Evolutionary conservation across 1,284 basidiomycete species (phyloP).

Genomic region (Sphaerobolus stellatus): DNA sequence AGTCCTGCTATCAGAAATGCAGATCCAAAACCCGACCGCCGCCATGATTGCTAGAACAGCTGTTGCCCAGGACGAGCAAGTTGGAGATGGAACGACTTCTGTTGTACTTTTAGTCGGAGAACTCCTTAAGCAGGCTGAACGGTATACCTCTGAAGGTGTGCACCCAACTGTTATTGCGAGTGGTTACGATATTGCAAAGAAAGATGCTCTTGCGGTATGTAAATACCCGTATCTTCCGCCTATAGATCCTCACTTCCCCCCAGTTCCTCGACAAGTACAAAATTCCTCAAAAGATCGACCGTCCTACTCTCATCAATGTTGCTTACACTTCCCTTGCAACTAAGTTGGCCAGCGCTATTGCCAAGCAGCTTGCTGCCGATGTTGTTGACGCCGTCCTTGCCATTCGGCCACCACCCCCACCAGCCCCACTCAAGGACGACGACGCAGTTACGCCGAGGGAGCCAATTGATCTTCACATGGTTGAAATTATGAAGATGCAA

Average conservation of each 20-base stretch:
- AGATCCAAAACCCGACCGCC: conserved; percentile 99
- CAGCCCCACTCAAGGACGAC: conserved; percentile 18
- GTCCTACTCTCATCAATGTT: conserved; percentile 88
- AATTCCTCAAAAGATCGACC: conserved; percentile 73
- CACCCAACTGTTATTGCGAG: conserved; percentile 96
- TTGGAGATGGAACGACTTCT: conserved; percentile 97
- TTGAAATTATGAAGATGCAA: conserved; percentile 99
- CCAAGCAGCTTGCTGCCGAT: conserved; percentile 87
- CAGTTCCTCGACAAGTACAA: conserved; percentile 95
- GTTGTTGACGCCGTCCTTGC: conserved; percentile 95
- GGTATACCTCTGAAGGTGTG: conserved; percentile 97
- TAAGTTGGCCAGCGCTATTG: conserved; percentile 83
- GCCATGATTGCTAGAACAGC: conserved; percentile 99
- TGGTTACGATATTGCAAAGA: conserved; percentile 97
- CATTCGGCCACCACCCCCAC: conserved; percentile 72
- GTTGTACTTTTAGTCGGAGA: conserved; percentile 98
- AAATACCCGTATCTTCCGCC: not conserved
- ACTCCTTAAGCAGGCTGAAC: conserved; percentile 95
- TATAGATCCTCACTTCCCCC: conserved; percentile 10
- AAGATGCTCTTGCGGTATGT: conserved; percentile 84
- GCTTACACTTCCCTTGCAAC: conserved; percentile 94
- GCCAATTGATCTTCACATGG: conserved; percentile 98
- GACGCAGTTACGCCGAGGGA: conserved; percentile 68
- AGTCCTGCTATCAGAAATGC: conserved; percentile 98
- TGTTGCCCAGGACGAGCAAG: conserved; percentile 98